Percentiles rank a stretch among this genome's conserved stretches.
These are phyloP conservation scores for Candida khao-thaluensis DNA, from an alignment of 805 yeast species.

Conservation along the genomic window DNA sequence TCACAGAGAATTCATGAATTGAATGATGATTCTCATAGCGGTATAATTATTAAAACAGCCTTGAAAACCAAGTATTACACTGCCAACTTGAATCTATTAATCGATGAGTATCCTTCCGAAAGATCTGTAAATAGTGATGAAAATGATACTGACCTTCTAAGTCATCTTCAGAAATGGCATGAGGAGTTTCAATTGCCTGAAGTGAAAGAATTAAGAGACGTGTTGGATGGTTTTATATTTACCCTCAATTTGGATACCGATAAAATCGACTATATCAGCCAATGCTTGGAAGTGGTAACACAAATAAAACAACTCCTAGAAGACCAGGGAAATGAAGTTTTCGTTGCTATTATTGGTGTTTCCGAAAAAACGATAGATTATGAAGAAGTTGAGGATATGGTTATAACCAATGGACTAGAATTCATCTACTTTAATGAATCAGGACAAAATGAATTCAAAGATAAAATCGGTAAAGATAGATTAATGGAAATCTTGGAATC, in stretches of 20 bases:
- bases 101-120: constrained; percentile 33
- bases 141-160: neutral
- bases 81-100: constrained; percentile 27
- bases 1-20: constrained; percentile 24
- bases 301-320: constrained; percentile 9
- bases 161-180: constrained; percentile 33
- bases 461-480: constrained; percentile 42
- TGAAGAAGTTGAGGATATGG: constrained; percentile 38
- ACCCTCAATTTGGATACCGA: constrained; percentile 31
- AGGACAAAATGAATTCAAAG: constrained; percentile 43
- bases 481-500: constrained; percentile 47
- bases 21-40: constrained; percentile 32
- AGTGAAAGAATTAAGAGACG: constrained; percentile 44
- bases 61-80: constrained; percentile 34
- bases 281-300: constrained; percentile 18
- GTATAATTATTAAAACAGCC: constrained; percentile 26
- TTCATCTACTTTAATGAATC: constrained; percentile 32
- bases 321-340: constrained; percentile 12
- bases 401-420: constrained; percentile 42
- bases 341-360: constrained; percentile 32
- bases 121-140: neutral
- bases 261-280: constrained; percentile 22
- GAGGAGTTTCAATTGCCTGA: constrained; percentile 39
- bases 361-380: constrained; percentile 9
- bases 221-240: constrained; percentile 45